Evolutionary conservation across 2,329 filamentous ascomycete genomes (phyloP).

Genomic region (Phialophora macrospora): DNA sequence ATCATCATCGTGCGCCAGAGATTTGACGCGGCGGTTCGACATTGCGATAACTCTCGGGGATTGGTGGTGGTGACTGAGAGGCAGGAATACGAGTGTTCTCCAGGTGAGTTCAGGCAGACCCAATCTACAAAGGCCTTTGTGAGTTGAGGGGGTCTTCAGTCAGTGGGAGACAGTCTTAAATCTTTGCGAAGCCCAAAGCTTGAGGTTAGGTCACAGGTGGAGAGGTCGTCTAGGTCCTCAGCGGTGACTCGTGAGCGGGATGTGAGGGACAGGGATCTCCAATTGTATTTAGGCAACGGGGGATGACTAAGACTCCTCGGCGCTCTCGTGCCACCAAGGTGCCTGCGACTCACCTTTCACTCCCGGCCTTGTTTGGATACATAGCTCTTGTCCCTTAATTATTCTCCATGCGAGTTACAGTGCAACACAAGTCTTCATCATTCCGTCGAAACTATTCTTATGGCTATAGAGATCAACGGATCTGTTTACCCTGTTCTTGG

Average conservation of each 20-base stretch:
- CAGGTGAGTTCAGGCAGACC: background rate
- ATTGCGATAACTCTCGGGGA: conserved; percentile 40
- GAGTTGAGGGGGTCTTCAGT: background rate
- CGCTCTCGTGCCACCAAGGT: no score
- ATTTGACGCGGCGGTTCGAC: conserved; percentile 55
- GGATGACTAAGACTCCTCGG: no score
- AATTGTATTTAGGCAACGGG: background rate
- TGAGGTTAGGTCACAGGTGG: background rate
- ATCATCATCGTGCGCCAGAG: conserved; percentile 50
- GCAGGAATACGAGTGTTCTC: background rate
- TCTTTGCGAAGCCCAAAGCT: background rate
- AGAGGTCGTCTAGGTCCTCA: background rate
- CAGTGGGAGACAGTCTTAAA: background rate
- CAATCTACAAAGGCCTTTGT: background rate
- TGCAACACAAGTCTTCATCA: no score
- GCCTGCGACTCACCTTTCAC: no score
- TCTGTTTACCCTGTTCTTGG: no score
- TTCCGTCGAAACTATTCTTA: no score
- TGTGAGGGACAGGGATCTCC: background rate
- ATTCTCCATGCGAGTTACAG: no score
- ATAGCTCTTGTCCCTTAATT: no score
- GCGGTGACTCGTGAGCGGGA: background rate
- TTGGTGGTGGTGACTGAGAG: background rate
- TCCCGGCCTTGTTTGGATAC: no score
- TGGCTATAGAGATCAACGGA: no score